phyloP scores from a whole-genome alignment of 352 stramenopile species.

The Globisporangium alternatum region DNA sequence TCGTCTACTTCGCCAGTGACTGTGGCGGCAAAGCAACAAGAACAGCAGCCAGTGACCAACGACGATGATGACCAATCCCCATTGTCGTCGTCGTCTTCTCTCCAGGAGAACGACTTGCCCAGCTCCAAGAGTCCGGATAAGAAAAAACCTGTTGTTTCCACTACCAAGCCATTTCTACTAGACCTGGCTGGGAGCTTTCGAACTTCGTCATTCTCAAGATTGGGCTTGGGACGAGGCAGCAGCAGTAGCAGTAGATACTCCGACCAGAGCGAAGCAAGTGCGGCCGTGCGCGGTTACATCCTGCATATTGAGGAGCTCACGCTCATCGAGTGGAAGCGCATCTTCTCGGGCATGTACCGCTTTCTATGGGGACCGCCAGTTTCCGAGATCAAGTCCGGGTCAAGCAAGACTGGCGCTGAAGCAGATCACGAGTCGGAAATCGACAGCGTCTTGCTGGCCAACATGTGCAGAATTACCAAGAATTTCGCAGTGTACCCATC shows the following conservation, averaged over 20 bases:
- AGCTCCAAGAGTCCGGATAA: conserved; percentile 5
- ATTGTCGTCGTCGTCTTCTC: neutral
- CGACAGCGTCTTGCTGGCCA: conserved; percentile 55
- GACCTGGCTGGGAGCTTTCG: conserved; percentile 16
- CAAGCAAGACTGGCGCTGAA: neutral
- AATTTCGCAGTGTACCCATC: conserved; percentile 65
- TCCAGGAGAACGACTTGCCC: neutral
- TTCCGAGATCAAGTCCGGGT: neutral
- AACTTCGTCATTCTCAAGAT: conserved; percentile 1
- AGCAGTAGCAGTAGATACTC: conserved; percentile 37
- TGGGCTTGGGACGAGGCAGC: conserved; percentile 10
- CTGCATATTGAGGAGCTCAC: conserved; percentile 66
- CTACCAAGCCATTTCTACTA: conserved; percentile 17
- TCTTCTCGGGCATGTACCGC: conserved; percentile 60
- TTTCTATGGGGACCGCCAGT: conserved; percentile 35
- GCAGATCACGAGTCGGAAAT: conserved; percentile 30
- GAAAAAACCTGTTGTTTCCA: conserved; percentile 1
- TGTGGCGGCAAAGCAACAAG: neutral
- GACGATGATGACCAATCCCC: neutral
- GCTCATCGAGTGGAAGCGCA: conserved; percentile 58
- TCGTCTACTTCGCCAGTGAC: conserved; percentile 16
- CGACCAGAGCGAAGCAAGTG: conserved; percentile 26
- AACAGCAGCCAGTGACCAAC: neutral
- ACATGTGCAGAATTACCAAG: conserved; percentile 74
- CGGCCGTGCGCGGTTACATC: conserved; percentile 55